phyloP scores from a whole-genome alignment of 768 basidiomycete species.

The Gymnopilus dilepis region DNA sequence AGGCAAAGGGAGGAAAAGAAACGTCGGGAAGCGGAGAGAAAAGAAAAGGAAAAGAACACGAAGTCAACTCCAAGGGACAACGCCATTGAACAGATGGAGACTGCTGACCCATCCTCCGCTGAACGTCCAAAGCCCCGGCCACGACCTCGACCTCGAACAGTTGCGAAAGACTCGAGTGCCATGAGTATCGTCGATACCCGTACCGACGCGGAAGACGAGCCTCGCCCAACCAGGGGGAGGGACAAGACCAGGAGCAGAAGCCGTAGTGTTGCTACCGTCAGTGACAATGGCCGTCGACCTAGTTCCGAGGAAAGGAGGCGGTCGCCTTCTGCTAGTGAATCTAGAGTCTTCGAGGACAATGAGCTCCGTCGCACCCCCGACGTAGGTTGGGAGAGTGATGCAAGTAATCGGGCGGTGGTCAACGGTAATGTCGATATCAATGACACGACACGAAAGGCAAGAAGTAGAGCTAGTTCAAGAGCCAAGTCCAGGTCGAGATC shows the following conservation, averaged over 20 bases:
- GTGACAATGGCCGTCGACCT: constrained; percentile 12
- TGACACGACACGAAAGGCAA: neutral
- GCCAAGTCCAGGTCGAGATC: constrained; percentile 2
- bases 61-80: constrained; percentile 13
- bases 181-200: constrained; percentile 18
- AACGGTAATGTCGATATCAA: neutral
- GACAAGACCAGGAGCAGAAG: constrained; percentile 21
- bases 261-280: constrained; percentile 10
- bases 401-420: neutral
- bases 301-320: constrained; percentile 18
- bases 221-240: constrained; percentile 4
- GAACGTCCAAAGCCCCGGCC: constrained; percentile 18
- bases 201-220: constrained; percentile 9
- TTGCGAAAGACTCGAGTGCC: constrained; percentile 27
- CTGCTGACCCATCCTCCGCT: neutral
- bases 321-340: constrained; percentile 26
- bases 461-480: neutral
- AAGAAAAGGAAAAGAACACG: constrained; percentile 9
- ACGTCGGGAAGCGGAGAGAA: neutral
- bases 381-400: constrained; percentile 11
- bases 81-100: neutral
- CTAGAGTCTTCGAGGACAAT: constrained; percentile 7
- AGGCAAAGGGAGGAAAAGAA: constrained; percentile 15
- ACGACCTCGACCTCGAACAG: constrained; percentile 29
- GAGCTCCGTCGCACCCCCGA: constrained; percentile 10